phyloP scores from a whole-genome alignment of 495 filamentous ascomycete genomes.

The Daldinia caldariorum region DNA sequence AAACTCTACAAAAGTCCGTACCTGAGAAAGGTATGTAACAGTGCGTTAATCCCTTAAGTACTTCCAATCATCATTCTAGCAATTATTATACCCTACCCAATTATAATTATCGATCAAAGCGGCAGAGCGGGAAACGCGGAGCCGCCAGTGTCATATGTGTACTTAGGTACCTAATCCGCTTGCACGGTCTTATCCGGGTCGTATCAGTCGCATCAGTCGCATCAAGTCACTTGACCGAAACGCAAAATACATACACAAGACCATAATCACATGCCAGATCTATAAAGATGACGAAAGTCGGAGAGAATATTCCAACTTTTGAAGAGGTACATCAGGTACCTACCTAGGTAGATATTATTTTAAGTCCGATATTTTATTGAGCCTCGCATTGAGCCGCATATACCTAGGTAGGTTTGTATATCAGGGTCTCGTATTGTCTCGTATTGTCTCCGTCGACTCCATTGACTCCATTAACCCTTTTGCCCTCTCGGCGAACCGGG shows the following conservation, averaged over 20 bases:
- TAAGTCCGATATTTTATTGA: too few relatives aligned
- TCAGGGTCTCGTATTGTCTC: neutral
- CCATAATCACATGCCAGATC: slow-evolving; percentile 39
- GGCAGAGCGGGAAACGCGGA: neutral
- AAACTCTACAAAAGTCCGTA: neutral
- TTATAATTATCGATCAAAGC: neutral
- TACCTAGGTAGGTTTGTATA: neutral
- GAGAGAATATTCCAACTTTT: too few relatives aligned
- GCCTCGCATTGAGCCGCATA: too few relatives aligned
- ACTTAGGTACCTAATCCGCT: neutral
- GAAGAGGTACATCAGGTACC: too few relatives aligned
- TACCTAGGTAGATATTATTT: too few relatives aligned
- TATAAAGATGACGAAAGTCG: slow-evolving; percentile 26
- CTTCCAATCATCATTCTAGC: too few relatives aligned
- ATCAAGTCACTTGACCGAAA: slow-evolving; percentile 16
- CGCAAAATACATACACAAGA: slow-evolving; percentile 20
- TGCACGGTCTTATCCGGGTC: neutral
- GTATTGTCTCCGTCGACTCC: too few relatives aligned
- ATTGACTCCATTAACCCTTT: neutral
- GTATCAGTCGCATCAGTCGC: too few relatives aligned
- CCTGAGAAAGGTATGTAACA: too few relatives aligned
- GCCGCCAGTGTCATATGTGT: neutral
- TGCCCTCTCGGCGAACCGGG: neutral
- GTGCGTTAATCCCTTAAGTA: too few relatives aligned
- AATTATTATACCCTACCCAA: neutral